A percentile compares a stretch with the other conserved stretches of the same genome.
phyloP scores from a whole-genome alignment of 768 basidiomycete species.

The Xanthoconium purpureum region DNA sequence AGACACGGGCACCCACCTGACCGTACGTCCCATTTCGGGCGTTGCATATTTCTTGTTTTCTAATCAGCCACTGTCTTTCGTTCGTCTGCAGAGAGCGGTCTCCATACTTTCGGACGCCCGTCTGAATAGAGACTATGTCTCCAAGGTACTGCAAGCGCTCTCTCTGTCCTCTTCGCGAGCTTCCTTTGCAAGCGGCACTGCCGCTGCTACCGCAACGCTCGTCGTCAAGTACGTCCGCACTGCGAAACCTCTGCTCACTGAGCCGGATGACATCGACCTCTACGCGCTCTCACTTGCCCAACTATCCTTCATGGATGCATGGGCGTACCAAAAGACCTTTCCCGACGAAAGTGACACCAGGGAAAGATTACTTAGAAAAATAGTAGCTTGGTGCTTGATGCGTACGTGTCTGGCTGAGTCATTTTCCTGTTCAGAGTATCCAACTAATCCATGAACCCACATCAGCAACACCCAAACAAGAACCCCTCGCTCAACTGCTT shows the following conservation, averaged over 20 bases:
- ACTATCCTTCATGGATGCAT: constrained; percentile 63
- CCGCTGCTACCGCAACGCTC: constrained; percentile 33
- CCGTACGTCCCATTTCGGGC: constrained; percentile 43
- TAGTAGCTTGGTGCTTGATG: constrained; percentile 65
- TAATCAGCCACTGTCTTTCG: not conserved
- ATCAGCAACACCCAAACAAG: constrained; percentile 57
- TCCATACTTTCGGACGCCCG: constrained; percentile 71
- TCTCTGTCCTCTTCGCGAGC: constrained; percentile 41
- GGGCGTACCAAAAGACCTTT: constrained; percentile 73
- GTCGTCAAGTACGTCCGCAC: constrained; percentile 74
- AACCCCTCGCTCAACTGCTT: constrained; percentile 59
- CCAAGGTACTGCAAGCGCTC: constrained; percentile 70
- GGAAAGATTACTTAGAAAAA: constrained; percentile 50
- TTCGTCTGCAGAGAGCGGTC: constrained; percentile 54
- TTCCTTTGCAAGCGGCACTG: constrained; percentile 20
- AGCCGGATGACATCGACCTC: constrained; percentile 67
- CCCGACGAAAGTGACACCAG: constrained; percentile 55
- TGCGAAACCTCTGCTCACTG: constrained; percentile 66
- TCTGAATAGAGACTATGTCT: constrained; percentile 70
- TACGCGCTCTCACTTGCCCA: constrained; percentile 69
- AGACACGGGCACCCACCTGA: constrained; percentile 63
- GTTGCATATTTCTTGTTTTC: not conserved
- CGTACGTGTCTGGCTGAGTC: constrained; percentile 46
- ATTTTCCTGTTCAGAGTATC: not conserved
- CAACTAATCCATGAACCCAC: not conserved